A percentile compares a stretch with the other conserved stretches of the same genome.
These are phyloP conservation scores for Phytophthora colocasiae DNA, from an alignment of 352 stramenopile species.

Conservation along the genomic window DNA sequence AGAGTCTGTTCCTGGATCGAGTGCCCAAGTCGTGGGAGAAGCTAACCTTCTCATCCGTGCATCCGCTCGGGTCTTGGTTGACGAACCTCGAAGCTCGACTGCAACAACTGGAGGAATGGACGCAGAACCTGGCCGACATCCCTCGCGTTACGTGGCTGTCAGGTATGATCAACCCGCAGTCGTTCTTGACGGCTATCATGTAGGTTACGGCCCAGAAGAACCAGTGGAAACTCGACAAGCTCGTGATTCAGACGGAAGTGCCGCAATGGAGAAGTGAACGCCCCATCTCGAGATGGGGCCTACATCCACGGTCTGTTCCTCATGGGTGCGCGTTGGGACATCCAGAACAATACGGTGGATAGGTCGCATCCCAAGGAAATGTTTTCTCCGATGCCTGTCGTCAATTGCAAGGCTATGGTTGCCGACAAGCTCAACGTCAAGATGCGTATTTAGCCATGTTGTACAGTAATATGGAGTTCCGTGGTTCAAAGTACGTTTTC, in stretches of 20 bases:
- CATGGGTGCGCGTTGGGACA: slow-evolving; percentile 97
- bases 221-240: slow-evolving; percentile 96
- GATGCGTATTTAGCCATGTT: slow-evolving; percentile 92
- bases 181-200: slow-evolving; percentile 97
- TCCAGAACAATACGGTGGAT: slow-evolving; percentile 92
- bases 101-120: slow-evolving; percentile 97
- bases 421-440: slow-evolving; percentile 96
- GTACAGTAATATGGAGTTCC: slow-evolving; percentile 94
- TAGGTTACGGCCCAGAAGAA: slow-evolving; percentile 98
- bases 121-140: slow-evolving; percentile 96
- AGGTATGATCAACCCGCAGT: slow-evolving; percentile 96
- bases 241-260: slow-evolving; percentile 97
- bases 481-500: slow-evolving; percentile 97
- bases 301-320: slow-evolving; percentile 96
- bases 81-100: slow-evolving; percentile 93
- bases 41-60: slow-evolving; percentile 93
- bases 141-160: slow-evolving; percentile 96
- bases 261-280: slow-evolving; percentile 92
- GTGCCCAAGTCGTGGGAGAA: slow-evolving; percentile 95
- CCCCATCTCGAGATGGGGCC: slow-evolving; percentile 91
- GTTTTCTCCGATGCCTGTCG: slow-evolving; percentile 97
- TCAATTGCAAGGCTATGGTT: slow-evolving; percentile 97
- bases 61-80: slow-evolving; percentile 93
- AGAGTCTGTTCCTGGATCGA: slow-evolving; percentile 93
- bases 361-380: slow-evolving; percentile 98